phyloP scores from a whole-genome alignment of 2,329 filamentous ascomycete species.

The Xylariaceae sp. region DNA sequence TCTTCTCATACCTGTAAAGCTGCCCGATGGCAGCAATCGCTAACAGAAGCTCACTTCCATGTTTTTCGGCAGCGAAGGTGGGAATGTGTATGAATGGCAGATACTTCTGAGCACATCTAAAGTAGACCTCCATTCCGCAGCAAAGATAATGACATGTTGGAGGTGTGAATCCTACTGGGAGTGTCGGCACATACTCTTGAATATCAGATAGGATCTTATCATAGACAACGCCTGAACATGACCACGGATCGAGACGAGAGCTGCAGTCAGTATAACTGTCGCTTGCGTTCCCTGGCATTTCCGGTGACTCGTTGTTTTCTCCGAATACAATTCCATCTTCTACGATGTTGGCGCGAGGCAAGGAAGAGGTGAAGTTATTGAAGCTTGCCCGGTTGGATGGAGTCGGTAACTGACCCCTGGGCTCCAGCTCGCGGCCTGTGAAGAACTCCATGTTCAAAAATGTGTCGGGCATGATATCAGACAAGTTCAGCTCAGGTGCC shows the following conservation, averaged over 20 bases:
- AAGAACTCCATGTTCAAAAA: conserved; percentile 7
- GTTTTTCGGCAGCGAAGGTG: conserved; percentile 43
- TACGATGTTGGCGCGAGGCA: conserved; percentile 11
- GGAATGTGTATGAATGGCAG: conserved; percentile 50
- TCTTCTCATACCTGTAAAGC: conserved; percentile 47
- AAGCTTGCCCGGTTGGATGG: conserved; percentile 5
- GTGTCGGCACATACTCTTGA: conserved; percentile 28
- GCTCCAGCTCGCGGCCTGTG: background rate
- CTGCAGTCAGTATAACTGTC: background rate
- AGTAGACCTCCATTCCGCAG: conserved; percentile 49
- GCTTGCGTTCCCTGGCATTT: background rate
- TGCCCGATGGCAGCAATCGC: conserved; percentile 49
- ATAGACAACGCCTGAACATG: conserved; percentile 12
- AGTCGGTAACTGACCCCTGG: background rate
- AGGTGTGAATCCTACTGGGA: conserved; percentile 45
- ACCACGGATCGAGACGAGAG: conserved; percentile 16
- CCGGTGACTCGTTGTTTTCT: background rate
- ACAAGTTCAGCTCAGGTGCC: conserved; percentile 5
- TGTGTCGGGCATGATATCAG: conserved; percentile 8
- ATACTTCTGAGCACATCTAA: conserved; percentile 49
- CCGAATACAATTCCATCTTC: background rate
- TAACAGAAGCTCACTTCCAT: conserved; percentile 47
- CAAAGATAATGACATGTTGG: conserved; percentile 47
- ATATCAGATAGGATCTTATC: conserved; percentile 12
- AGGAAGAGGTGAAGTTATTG: conserved; percentile 10